These are phyloP conservation scores for Exutisphaerella laricina DNA, from an alignment of 2,329 filamentous ascomycete species.

Conservation along the genomic window DNA sequence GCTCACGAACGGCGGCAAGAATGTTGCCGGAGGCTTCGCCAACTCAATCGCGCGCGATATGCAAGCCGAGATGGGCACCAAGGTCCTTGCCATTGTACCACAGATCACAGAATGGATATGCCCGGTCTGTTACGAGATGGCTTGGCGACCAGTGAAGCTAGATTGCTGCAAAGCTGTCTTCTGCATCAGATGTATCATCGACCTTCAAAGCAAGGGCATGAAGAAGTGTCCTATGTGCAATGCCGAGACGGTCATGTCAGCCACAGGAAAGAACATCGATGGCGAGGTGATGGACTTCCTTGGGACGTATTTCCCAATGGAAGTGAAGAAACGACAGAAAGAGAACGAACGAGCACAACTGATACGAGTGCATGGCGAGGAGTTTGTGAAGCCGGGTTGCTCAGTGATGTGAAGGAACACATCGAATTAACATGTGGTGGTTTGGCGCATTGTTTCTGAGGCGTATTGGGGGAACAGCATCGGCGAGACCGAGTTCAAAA, in stretches of 20 bases:
- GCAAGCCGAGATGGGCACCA: slow-evolving; percentile 65
- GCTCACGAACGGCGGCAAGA: slow-evolving; percentile 45
- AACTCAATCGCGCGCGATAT: slow-evolving; percentile 68
- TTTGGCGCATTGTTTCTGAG: too few relatives aligned
- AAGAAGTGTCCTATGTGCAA: slow-evolving; percentile 74
- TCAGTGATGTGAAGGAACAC: slow-evolving; percentile 30
- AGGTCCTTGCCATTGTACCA: slow-evolving; percentile 68
- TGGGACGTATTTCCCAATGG: slow-evolving; percentile 71
- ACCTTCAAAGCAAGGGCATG: slow-evolving; percentile 64
- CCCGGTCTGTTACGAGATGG: slow-evolving; percentile 71
- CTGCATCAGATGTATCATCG: slow-evolving; percentile 77
- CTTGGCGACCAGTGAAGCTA: slow-evolving; percentile 75
- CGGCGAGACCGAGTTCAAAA: slow-evolving; percentile 3
- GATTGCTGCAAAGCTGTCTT: slow-evolving; percentile 67
- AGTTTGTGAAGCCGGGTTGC: slow-evolving; percentile 31
- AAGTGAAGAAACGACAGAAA: slow-evolving; percentile 54
- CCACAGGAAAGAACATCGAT: slow-evolving; percentile 65
- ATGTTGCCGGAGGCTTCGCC: slow-evolving; percentile 58
- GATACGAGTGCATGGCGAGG: slow-evolving; percentile 38
- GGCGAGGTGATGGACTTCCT: slow-evolving; percentile 62
- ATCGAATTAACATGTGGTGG: too few relatives aligned
- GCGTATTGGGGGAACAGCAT: too few relatives aligned
- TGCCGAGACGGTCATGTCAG: slow-evolving; percentile 62
- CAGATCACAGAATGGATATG: slow-evolving; percentile 81
- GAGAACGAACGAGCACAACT: slow-evolving; percentile 73